Evolutionary conservation across 2,329 filamentous ascomycete genomes (phyloP).

Genomic region (Aspergillus proliferans): DNA sequence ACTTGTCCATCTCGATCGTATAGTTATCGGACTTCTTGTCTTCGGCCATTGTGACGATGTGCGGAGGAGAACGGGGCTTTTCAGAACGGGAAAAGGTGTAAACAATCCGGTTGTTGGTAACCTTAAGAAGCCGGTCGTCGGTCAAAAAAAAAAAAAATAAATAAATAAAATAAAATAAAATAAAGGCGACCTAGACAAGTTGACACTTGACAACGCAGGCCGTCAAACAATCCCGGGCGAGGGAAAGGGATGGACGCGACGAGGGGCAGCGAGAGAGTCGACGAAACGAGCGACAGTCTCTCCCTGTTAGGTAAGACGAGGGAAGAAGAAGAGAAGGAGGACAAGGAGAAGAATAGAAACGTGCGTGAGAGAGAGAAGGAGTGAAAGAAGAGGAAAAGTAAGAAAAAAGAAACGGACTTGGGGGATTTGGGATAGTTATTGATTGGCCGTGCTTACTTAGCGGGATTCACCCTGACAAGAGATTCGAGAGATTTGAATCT

Average conservation of each 20-base stretch:
- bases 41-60: slow-evolving; percentile 59
- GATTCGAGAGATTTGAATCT: background rate
- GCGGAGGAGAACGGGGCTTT: slow-evolving; percentile 1
- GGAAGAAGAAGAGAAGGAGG: slow-evolving; percentile 1
- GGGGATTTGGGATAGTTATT: background rate
- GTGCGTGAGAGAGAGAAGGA: slow-evolving; percentile 3
- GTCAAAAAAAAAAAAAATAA: too few species aligned
- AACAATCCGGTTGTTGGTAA: too few species aligned
- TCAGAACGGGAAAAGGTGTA: slow-evolving; percentile 1
- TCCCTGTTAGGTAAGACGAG: background rate
- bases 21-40: slow-evolving; percentile 82
- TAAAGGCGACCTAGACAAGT: too few species aligned
- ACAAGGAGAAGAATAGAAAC: slow-evolving; percentile 3
- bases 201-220: background rate
- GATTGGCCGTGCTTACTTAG: background rate
- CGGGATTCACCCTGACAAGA: slow-evolving; percentile 1
- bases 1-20: slow-evolving; percentile 62
- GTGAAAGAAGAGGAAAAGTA: background rate
- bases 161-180: too few species aligned
- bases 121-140: too few species aligned
- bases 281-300: background rate
- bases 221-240: background rate
- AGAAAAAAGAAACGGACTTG: background rate
- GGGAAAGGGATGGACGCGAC: background rate
- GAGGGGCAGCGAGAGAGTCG: background rate